phyloP scores from a whole-genome alignment of 2,329 filamentous ascomycete genomes.

The Graphilbum fragrans region DNA sequence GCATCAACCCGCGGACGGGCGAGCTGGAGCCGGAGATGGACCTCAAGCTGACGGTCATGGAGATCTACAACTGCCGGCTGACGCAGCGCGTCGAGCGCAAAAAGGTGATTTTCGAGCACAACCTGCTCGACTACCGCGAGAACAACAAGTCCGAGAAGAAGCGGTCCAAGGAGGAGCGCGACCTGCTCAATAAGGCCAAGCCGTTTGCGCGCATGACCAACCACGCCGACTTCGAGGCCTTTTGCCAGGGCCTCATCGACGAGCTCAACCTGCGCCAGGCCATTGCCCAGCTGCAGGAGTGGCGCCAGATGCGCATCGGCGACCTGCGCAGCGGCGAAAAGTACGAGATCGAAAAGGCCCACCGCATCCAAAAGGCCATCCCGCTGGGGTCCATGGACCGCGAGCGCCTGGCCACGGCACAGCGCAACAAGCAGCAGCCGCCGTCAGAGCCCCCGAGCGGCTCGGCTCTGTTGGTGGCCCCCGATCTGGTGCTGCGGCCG shows the following conservation, averaged over 20 bases:
- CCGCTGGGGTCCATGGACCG: slow-evolving; percentile 77
- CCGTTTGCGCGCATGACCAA: slow-evolving; percentile 97
- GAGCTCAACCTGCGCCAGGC: slow-evolving; percentile 86
- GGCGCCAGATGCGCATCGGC: slow-evolving; percentile 73
- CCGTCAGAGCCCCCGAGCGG: slow-evolving; percentile 64
- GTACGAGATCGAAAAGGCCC: slow-evolving; percentile 80
- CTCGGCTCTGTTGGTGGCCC: slow-evolving; percentile 63
- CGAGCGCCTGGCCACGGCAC: slow-evolving; percentile 58
- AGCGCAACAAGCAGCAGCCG: slow-evolving; percentile 59
- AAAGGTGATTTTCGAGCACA: slow-evolving; percentile 93
- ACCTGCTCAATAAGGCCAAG: slow-evolving; percentile 84
- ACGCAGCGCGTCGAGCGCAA: slow-evolving; percentile 89
- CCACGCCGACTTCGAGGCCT: slow-evolving; percentile 73
- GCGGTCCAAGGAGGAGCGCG: slow-evolving; percentile 86
- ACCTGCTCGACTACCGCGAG: slow-evolving; percentile 84
- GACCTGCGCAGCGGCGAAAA: slow-evolving; percentile 81
- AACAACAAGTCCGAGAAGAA: slow-evolving; percentile 87
- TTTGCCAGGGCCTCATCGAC: slow-evolving; percentile 75
- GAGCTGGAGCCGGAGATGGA: slow-evolving; percentile 93
- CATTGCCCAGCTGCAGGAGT: slow-evolving; percentile 84
- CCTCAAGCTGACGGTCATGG: slow-evolving; percentile 94
- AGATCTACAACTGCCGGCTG: slow-evolving; percentile 89
- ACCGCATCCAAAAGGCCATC: slow-evolving; percentile 55
- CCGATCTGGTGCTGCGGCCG: slow-evolving; percentile 42
- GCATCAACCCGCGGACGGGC: slow-evolving; percentile 71